Evolutionary conservation across 2,329 filamentous ascomycete genomes (phyloP).

Genomic region (Corniculantispora saksenae): DNA sequence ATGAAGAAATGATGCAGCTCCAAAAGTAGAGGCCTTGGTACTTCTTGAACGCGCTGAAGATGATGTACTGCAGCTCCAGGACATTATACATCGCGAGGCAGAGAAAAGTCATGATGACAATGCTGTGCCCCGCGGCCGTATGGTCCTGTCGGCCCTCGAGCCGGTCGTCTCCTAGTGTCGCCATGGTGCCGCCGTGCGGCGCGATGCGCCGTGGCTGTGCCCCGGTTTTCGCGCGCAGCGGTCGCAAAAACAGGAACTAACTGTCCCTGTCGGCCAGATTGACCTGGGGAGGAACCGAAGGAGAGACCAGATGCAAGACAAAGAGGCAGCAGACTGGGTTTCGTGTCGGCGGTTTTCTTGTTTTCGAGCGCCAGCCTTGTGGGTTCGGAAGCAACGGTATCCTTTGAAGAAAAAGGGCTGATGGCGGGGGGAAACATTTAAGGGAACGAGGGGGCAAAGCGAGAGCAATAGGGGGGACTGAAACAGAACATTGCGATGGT

Average conservation of each 20-base stretch:
- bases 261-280: neutral
- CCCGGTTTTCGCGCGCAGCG: neutral
- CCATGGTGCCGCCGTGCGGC: neutral
- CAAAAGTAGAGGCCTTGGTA: constrained; percentile 35
- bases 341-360: neutral
- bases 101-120: constrained; percentile 26
- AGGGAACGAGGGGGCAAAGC: neutral
- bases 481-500: neutral
- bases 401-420: neutral
- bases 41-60: constrained; percentile 30
- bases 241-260: too few relatives aligned
- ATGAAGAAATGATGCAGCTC: constrained; percentile 32
- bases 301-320: neutral
- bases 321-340: neutral
- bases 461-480: neutral
- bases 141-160: neutral
- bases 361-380: neutral
- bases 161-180: neutral
- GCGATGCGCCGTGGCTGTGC: neutral
- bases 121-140: neutral
- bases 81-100: constrained; percentile 31
- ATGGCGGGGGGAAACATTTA: neutral
- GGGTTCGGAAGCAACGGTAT: neutral
- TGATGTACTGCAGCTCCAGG: constrained; percentile 31
- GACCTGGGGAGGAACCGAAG: neutral